A percentile compares a stretch with the other conserved stretches of the same genome.
Evolutionary conservation across 371 early-diverging fungal species (phyloP).

Genomic region (Blastocladiella emersonii): DNA sequence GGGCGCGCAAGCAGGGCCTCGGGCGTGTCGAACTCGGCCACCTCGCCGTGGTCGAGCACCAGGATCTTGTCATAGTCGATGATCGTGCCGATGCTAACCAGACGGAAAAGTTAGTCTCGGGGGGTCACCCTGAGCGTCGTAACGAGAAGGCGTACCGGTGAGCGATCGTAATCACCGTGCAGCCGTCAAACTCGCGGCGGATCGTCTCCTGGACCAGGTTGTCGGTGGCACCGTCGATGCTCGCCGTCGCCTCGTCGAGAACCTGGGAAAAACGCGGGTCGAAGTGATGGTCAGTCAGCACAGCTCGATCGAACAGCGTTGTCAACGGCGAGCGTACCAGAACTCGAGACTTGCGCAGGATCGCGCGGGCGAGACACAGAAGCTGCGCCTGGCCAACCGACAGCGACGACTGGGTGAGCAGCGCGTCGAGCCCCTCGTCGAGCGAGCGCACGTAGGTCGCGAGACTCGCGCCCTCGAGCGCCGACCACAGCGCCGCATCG

Average conservation of each 20-base stretch:
- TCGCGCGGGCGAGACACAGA: slow-evolving; percentile 71
- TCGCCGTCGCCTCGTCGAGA: slow-evolving; percentile 93
- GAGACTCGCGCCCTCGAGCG: slow-evolving; percentile 56
- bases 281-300: slow-evolving; percentile 1
- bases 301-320: too few species aligned
- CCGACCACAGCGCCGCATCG: slow-evolving; percentile 72
- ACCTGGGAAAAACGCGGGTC: too few species aligned
- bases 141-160: slow-evolving; percentile 79
- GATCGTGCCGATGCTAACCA: slow-evolving; percentile 35
- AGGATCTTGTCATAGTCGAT: slow-evolving; percentile 59
- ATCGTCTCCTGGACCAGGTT: slow-evolving; percentile 78
- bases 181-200: slow-evolving; percentile 65
- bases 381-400: slow-evolving; percentile 78
- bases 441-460: slow-evolving; percentile 42
- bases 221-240: slow-evolving; percentile 58
- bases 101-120: slow-evolving; percentile 20
- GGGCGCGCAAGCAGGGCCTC: slow-evolving; percentile 28
- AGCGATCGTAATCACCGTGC: slow-evolving; percentile 87
- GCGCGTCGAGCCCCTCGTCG: slow-evolving; percentile 37
- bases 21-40: slow-evolving; percentile 51
- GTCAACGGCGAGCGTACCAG: slow-evolving; percentile 27
- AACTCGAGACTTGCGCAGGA: slow-evolving; percentile 55
- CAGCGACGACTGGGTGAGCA: slow-evolving; percentile 23
- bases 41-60: slow-evolving; percentile 46
- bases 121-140: slow-evolving; percentile 10